phyloP scores from a whole-genome alignment of 345 rosid species.

The Acer negundo region DNA sequence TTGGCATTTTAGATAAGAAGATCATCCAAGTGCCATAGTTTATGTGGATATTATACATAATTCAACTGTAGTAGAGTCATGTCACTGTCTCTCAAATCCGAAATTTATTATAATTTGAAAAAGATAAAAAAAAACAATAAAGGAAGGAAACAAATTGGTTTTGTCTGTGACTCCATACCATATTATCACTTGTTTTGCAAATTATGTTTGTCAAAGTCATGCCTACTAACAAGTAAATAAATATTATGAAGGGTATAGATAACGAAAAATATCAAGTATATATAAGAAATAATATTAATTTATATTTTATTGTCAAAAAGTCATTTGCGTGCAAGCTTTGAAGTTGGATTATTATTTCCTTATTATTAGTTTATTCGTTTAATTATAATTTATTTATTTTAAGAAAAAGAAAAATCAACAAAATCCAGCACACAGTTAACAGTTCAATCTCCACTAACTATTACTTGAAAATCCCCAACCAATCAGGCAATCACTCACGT shows the following conservation, averaged over 20 bases:
- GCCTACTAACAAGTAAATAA: neutral
- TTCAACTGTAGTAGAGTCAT: neutral
- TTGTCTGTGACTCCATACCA: neutral
- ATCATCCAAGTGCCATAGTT: too few species aligned
- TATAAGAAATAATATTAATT: too few species aligned
- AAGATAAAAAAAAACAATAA: neutral
- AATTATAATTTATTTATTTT: too few species aligned
- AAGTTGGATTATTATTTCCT: neutral
- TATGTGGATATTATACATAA: neutral
- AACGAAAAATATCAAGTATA: too few species aligned
- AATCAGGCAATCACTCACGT: conserved; percentile 1
- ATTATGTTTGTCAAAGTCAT: neutral
- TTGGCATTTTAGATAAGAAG: neutral
- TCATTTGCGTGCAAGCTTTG: neutral
- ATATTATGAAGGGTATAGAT: too few species aligned
- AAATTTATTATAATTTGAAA: too few species aligned
- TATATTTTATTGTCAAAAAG: too few species aligned
- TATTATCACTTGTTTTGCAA: neutral
- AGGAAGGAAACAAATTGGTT: neutral
- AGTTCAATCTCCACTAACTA: too few species aligned
- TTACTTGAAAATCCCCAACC: too few species aligned
- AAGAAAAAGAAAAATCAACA: neutral
- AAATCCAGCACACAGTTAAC: too few species aligned
- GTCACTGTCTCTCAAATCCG: rapidly evolving
- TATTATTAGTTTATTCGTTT: neutral